These are phyloP conservation scores for Arthroderma sp. DNA, from an alignment of 2,329 filamentous ascomycete species.

Conservation along the genomic window DNA sequence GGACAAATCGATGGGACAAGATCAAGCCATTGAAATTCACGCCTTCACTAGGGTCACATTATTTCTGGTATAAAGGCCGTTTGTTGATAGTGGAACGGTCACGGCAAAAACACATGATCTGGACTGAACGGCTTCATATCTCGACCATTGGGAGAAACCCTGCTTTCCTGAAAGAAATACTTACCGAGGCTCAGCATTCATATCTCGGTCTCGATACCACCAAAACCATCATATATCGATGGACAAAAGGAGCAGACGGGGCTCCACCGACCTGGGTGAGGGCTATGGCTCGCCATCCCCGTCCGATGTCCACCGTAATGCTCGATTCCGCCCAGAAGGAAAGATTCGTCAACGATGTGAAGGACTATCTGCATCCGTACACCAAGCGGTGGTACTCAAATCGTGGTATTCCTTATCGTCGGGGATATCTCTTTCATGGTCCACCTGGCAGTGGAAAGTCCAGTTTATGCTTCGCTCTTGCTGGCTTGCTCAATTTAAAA, in stretches of 20 bases:
- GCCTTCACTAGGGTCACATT: constrained; percentile 53
- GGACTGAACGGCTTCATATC: constrained; percentile 18
- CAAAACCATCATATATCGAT: constrained; percentile 28
- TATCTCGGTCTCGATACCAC: constrained; percentile 24
- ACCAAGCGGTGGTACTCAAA: constrained; percentile 29
- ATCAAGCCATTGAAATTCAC: constrained; percentile 41
- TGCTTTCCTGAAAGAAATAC: constrained; percentile 20
- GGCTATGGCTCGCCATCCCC: constrained; percentile 32
- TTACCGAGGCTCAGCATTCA: constrained; percentile 23
- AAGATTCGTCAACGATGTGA: constrained; percentile 40
- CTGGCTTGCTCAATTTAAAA: constrained; percentile 52
- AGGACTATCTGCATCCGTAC: constrained; percentile 42
- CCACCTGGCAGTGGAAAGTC: constrained; percentile 65
- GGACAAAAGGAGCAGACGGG: constrained; percentile 11
- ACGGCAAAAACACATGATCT: constrained; percentile 12
- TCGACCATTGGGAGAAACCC: constrained; percentile 25
- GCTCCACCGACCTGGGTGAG: constrained; percentile 20
- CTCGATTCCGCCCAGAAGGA: constrained; percentile 39
- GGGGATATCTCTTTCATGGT: constrained; percentile 67
- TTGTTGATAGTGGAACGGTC: constrained; percentile 32
- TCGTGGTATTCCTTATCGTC: constrained; percentile 53
- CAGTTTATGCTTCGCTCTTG: constrained; percentile 53
- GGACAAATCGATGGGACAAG: constrained; percentile 25
- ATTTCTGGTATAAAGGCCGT: constrained; percentile 52
- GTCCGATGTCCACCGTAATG: constrained; percentile 43